phyloP scores from a whole-genome alignment of 164 flowering plant genomes.

The Amborella trichopoda region DNA sequence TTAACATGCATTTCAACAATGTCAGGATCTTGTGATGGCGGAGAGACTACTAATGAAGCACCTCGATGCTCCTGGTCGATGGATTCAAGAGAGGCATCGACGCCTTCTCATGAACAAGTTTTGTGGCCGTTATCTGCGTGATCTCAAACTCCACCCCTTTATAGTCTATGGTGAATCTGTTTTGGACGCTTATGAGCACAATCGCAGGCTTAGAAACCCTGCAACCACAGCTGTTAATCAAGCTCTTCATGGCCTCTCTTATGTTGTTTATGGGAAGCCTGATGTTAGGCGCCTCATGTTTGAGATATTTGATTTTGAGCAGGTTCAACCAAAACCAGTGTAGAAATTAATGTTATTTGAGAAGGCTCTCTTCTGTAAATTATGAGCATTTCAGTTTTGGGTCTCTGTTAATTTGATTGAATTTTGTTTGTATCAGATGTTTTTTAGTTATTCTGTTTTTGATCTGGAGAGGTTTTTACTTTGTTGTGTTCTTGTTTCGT shows the following conservation, averaged over 20 bases:
- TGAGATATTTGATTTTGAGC: conserved; percentile 96
- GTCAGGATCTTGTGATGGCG: conserved; percentile 94
- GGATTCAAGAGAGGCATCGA: conserved; percentile 82
- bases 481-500: not conserved
- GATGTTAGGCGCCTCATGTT: conserved; percentile 96
- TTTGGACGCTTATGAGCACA: conserved; percentile 72
- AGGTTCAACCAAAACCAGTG: conserved; percentile 73
- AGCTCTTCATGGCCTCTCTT: conserved; percentile 86
- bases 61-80: conserved; percentile 90
- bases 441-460: not conserved
- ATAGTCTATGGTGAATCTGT: conserved; percentile 74
- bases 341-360: conserved; percentile 6
- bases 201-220: conserved; percentile 80
- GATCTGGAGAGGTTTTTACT: not conserved
- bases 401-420: not conserved
- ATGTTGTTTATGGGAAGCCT: conserved; percentile 81
- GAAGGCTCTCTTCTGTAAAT: not conserved
- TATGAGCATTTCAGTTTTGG: not conserved
- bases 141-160: conserved; percentile 60
- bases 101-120: conserved; percentile 84
- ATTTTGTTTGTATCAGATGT: not conserved
- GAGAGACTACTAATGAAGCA: conserved; percentile 96
- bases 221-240: conserved; percentile 87
- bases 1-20: too few relatives aligned
- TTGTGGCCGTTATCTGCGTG: conserved; percentile 87